Conservation (phyloP, 2,329 filamentous ascomycete species). For the Ascomycota sp. region DNA sequence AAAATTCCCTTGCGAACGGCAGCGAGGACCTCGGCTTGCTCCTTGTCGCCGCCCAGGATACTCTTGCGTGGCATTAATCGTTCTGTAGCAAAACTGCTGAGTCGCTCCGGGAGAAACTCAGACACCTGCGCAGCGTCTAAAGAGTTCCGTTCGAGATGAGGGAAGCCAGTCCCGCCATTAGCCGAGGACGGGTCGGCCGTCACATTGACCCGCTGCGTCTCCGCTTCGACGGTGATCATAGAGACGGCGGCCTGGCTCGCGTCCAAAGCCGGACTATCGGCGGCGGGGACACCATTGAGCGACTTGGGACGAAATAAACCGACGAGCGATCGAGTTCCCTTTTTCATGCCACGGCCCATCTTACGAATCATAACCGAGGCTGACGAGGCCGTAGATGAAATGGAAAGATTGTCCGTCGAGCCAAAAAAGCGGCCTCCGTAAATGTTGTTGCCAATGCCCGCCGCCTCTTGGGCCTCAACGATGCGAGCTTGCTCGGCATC, state of each 20-base stretch:
- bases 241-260: constrained; percentile 70
- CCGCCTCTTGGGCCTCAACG: constrained; percentile 78
- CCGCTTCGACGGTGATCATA: constrained; percentile 89
- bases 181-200: constrained; percentile 49
- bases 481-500: constrained; percentile 85
- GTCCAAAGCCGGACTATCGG: constrained; percentile 45
- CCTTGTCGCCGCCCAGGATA: constrained; percentile 75
- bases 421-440: constrained; percentile 79
- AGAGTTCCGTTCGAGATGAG: constrained; percentile 66
- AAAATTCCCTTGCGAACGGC: constrained; percentile 90
- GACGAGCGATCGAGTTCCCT: constrained; percentile 72
- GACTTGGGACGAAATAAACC: constrained; percentile 93
- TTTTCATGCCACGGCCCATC: constrained; percentile 98
- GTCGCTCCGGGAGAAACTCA: constrained; percentile 25
- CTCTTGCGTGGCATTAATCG: constrained; percentile 55
- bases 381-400: constrained; percentile 75
- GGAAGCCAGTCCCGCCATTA: constrained; percentile 55
- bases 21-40: constrained; percentile 77
- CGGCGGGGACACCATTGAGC: constrained; percentile 53
- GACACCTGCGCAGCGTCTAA: constrained; percentile 41
- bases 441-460: constrained; percentile 79
- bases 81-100: constrained; percentile 36
- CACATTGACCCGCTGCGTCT: constrained; percentile 65
- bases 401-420: constrained; percentile 86
- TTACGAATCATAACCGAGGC: constrained; percentile 91